Percentiles rank a stretch among this genome's conserved stretches.
phyloP scores from a whole-genome alignment of 2,329 filamentous ascomycete genomes.

The Diatrype stigma region DNA sequence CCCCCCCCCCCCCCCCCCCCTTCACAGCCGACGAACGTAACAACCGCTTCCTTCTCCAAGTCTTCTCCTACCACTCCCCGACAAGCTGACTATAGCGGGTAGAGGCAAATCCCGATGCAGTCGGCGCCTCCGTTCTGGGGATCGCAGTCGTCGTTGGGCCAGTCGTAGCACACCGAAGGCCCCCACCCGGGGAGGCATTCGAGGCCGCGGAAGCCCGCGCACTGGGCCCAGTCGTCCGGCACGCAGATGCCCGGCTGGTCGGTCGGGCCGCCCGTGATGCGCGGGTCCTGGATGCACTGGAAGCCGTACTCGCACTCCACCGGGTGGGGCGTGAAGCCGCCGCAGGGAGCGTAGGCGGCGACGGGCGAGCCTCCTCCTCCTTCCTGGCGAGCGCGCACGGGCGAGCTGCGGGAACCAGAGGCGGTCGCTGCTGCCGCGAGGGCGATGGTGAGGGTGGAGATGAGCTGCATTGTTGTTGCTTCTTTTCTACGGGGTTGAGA shows the following conservation, averaged over 20 bases:
- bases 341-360: conserved; percentile 4
- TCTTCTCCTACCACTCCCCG: too few species aligned
- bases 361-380: too few species aligned
- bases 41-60: too few species aligned
- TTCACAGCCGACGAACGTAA: too few species aligned
- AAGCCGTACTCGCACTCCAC: conserved; percentile 2
- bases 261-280: not conserved
- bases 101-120: conserved; percentile 8
- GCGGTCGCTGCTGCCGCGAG: conserved; percentile 3
- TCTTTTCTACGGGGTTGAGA: too few species aligned
- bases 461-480: conserved; percentile 3
- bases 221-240: not conserved
- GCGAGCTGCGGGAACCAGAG: conserved; percentile 1
- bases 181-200: conserved; percentile 1
- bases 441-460: not conserved
- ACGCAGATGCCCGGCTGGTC: conserved; percentile 9
- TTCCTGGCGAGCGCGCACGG: not conserved
- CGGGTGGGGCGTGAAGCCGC: conserved; percentile 3
- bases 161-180: conserved; percentile 4
- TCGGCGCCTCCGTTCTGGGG: conserved; percentile 6
- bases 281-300: conserved; percentile 7
- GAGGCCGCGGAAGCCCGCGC: conserved; percentile 1
- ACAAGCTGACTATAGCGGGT: conserved; percentile 5
- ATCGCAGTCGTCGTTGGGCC: conserved; percentile 7
- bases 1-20: too few species aligned